Percentiles rank a stretch among this genome's conserved stretches.
Conservation (phyloP, 768 basidiomycete species). For the Nidula microcarpa region DNA sequence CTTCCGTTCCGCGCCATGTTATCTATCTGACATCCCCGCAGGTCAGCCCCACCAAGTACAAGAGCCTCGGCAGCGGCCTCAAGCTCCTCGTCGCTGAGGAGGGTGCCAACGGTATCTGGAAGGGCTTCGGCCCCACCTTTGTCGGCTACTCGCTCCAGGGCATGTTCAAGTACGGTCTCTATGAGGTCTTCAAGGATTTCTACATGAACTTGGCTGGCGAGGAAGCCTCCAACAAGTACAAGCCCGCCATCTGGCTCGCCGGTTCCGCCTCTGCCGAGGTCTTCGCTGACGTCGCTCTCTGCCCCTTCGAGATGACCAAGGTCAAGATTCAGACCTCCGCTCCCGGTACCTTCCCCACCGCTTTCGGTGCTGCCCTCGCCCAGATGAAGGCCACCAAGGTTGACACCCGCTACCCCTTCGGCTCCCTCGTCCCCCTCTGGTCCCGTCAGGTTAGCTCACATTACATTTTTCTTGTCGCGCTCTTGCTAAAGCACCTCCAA, state of each 20-base stretch:
- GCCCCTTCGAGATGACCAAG: slow-evolving; percentile 92
- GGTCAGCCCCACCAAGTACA: slow-evolving; percentile 79
- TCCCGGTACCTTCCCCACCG: slow-evolving; percentile 72
- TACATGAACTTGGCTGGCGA: slow-evolving; percentile 91
- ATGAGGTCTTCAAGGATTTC: slow-evolving; percentile 92
- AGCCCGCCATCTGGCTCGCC: slow-evolving; percentile 88
- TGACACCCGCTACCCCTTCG: slow-evolving; percentile 83
- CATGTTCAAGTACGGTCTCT: slow-evolving; percentile 98
- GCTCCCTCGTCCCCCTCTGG: slow-evolving; percentile 83
- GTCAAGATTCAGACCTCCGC: slow-evolving; percentile 85
- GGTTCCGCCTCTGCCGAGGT: slow-evolving; percentile 94
- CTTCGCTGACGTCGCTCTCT: slow-evolving; percentile 94
- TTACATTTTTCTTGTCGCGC: neutral
- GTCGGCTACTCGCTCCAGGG: slow-evolving; percentile 95
- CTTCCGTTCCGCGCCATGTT: neutral
- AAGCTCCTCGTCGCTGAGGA: slow-evolving; percentile 73
- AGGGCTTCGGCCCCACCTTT: slow-evolving; percentile 90
- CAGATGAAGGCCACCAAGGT: slow-evolving; percentile 64
- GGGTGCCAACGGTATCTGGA: slow-evolving; percentile 85
- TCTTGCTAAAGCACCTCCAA: neutral
- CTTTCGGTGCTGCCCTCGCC: slow-evolving; percentile 67
- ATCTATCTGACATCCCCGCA: slow-evolving; percentile 18
- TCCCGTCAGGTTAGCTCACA: slow-evolving; percentile 66
- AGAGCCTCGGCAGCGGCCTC: slow-evolving; percentile 59
- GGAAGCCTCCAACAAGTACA: slow-evolving; percentile 75